phyloP scores from a whole-genome alignment of 768 basidiomycete genomes.

The Phaeotremella fagi region DNA sequence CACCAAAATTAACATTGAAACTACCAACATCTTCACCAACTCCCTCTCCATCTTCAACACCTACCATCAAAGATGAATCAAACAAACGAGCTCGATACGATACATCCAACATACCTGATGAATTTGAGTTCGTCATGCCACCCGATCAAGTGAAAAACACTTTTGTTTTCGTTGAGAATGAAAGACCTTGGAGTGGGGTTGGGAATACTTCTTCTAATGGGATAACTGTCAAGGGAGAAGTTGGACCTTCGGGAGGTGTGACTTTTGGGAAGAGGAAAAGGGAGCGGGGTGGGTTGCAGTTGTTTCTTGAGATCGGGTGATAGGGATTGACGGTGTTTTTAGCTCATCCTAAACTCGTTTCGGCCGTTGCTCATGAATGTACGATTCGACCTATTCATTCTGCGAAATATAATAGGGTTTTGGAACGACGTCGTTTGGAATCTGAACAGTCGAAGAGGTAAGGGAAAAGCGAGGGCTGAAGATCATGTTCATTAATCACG shows the following conservation, averaged over 20 bases:
- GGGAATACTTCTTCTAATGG: conserved; percentile 1
- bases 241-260: background rate
- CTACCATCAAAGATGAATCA: conserved; percentile 12
- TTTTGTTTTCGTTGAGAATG: conserved; percentile 32
- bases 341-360: conserved; percentile 34
- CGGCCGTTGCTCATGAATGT: conserved; percentile 34
- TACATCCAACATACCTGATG: conserved; percentile 52
- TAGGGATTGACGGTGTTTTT: conserved; percentile 3
- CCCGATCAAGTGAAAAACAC: conserved; percentile 62
- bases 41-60: background rate
- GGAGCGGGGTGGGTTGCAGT: conserved; percentile 5
- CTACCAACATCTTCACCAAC: conserved; percentile 8
- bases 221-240: background rate
- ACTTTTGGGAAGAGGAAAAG: conserved; percentile 21
- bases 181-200: conserved; percentile 16
- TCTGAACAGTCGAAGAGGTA: conserved; percentile 27
- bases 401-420: conserved; percentile 26
- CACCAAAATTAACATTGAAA: conserved; percentile 47
- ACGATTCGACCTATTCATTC: conserved; percentile 25
- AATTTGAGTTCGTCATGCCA: conserved; percentile 84
- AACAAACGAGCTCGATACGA: conserved; percentile 16
- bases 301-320: background rate
- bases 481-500: background rate
- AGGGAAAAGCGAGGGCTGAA: background rate
- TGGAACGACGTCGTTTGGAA: conserved; percentile 28